These are phyloP conservation scores for Candida frijolesensis DNA, from an alignment of 1,139 yeast species.

Conservation along the genomic window DNA sequence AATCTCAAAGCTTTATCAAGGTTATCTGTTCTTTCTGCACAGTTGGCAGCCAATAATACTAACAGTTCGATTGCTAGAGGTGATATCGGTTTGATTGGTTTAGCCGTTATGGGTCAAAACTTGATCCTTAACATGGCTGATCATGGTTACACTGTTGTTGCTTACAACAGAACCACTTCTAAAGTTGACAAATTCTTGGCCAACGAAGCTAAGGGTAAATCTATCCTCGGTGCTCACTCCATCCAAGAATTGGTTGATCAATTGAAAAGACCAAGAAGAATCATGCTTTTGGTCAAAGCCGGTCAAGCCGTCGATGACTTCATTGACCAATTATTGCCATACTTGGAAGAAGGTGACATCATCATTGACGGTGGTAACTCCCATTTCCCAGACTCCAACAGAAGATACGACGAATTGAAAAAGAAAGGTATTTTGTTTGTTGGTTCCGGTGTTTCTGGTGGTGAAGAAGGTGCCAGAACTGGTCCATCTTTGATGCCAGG, in stretches of 20 bases:
- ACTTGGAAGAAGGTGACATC: slow-evolving; percentile 95
- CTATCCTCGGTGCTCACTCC: slow-evolving; percentile 94
- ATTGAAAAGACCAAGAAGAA: slow-evolving; percentile 96
- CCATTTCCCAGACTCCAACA: slow-evolving; percentile 97
- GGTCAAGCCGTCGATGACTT: slow-evolving; percentile 94
- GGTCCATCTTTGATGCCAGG: slow-evolving; percentile 99
- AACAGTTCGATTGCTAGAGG: slow-evolving; percentile 52
- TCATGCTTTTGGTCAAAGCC: slow-evolving; percentile 92
- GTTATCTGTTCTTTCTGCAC: slow-evolving; percentile 13
- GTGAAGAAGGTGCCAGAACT: slow-evolving; percentile 99
- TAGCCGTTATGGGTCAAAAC: slow-evolving; percentile 99
- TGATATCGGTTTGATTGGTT: slow-evolving; percentile 98
- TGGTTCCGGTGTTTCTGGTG: slow-evolving; percentile 99
- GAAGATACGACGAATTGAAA: slow-evolving; percentile 90
- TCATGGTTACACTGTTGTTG: slow-evolving; percentile 96
- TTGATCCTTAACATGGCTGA: slow-evolving; percentile 97
- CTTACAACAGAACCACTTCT: slow-evolving; percentile 95
- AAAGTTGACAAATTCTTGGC: slow-evolving; percentile 93
- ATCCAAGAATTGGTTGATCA: slow-evolving; percentile 84
- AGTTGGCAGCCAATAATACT: slow-evolving; percentile 18
- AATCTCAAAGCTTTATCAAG: slow-evolving; percentile 12
- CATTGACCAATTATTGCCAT: slow-evolving; percentile 84
- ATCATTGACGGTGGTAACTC: slow-evolving; percentile 99
- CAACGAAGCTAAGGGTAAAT: slow-evolving; percentile 95
- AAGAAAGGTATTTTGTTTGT: slow-evolving; percentile 88